Evolutionary conservation across 495 filamentous ascomycete genomes (phyloP).

Genomic region (Trichoderma orchidacearum): DNA sequence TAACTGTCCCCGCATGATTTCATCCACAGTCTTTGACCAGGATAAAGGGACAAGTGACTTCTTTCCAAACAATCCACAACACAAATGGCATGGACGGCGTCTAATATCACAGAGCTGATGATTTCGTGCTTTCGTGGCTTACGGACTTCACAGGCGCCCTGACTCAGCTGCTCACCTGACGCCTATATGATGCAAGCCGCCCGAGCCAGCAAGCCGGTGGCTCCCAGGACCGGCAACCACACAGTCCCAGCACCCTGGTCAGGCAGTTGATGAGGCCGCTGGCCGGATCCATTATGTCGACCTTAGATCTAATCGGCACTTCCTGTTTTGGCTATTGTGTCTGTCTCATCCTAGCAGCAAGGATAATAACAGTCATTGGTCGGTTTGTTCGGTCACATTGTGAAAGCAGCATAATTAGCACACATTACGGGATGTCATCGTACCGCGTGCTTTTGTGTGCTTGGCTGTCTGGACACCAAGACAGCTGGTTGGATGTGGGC

Average conservation of each 20-base stretch:
- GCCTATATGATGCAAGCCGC: background rate
- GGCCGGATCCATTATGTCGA: background rate
- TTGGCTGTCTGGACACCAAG: background rate
- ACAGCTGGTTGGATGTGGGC: background rate
- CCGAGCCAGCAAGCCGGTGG: background rate
- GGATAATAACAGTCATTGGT: background rate
- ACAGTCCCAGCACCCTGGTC: background rate
- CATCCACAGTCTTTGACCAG: no score
- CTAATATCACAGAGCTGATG: no score
- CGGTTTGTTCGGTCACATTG: background rate
- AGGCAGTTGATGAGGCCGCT: background rate
- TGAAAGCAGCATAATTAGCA: background rate
- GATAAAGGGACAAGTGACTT: no score
- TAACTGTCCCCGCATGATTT: no score
- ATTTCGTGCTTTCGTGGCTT: no score
- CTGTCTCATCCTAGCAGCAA: background rate
- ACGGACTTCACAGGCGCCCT: background rate
- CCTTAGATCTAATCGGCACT: background rate
- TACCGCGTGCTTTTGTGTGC: background rate
- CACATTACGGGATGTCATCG: background rate
- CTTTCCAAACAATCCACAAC: no score
- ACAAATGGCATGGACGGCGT: background rate
- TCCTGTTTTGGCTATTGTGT: background rate
- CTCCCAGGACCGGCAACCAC: background rate
- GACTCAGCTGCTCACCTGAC: conserved; percentile 1